Conservation (phyloP, 192 early-diverging fungal species). For the Coemansia sp. region DNA sequence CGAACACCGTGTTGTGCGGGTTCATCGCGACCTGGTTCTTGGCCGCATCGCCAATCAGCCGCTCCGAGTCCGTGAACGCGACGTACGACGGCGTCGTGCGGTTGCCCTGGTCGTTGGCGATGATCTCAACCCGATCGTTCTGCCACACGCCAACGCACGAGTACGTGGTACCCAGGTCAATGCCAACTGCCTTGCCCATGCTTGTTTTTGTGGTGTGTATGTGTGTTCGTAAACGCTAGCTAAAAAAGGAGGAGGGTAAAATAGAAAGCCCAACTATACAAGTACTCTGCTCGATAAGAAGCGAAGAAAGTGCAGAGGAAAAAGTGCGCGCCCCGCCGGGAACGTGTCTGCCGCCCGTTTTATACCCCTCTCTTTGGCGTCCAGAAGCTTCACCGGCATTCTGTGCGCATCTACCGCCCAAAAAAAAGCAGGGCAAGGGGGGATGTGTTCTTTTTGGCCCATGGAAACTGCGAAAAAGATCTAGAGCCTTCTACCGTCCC, state of each 20-base stretch:
- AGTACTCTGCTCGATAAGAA: neutral
- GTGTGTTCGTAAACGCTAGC: neutral
- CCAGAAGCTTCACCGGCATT: conserved; percentile 11
- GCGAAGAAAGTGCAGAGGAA: conserved; percentile 4
- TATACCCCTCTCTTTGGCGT: conserved; percentile 1
- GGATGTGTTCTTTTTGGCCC: conserved; percentile 4
- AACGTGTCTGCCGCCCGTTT: neutral
- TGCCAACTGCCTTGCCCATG: conserved; percentile 58
- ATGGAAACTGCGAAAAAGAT: conserved; percentile 13
- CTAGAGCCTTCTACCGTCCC: conserved; percentile 26
- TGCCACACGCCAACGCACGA: conserved; percentile 65
- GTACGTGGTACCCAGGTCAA: conserved; percentile 61
- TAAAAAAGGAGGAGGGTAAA: conserved; percentile 8
- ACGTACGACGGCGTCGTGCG: conserved; percentile 98
- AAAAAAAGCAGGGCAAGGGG: conserved; percentile 7
- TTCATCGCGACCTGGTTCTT: conserved; percentile 99
- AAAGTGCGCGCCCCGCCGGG: neutral
- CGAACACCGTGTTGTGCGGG: conserved; percentile 97
- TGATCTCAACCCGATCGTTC: conserved; percentile 86
- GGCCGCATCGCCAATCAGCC: conserved; percentile 97
- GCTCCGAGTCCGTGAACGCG: conserved; percentile 94
- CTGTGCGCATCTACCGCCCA: conserved; percentile 3
- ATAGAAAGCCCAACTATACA: conserved; percentile 4
- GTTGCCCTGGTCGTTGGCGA: conserved; percentile 99
- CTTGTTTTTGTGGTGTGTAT: conserved; percentile 16